Conservation (phyloP, 2,329 filamentous ascomycete species). For the Colletotrichum liriopes region DNA sequence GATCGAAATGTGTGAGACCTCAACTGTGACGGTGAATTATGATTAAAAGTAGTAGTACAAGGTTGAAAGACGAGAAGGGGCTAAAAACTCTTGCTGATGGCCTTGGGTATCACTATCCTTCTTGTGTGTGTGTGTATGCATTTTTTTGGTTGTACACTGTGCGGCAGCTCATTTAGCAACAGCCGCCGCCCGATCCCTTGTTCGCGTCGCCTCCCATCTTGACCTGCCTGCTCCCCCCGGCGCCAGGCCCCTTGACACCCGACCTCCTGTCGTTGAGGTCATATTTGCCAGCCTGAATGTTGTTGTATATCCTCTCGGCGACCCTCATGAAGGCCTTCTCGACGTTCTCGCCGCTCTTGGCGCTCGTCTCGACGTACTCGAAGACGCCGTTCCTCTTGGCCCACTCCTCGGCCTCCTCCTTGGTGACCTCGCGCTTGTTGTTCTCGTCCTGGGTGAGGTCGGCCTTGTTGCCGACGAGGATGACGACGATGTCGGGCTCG, state of each 20-base stretch:
- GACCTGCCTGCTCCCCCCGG: constrained; percentile 64
- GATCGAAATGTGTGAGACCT: not conserved
- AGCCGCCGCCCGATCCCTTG: constrained; percentile 60
- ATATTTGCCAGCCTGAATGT: constrained; percentile 95
- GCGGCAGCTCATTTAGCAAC: constrained; percentile 59
- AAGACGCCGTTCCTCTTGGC: constrained; percentile 87
- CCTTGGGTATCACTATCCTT: constrained; percentile 43
- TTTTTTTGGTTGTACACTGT: not conserved
- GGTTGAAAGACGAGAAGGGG: constrained; percentile 19
- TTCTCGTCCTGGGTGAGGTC: constrained; percentile 75
- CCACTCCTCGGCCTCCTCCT: constrained; percentile 91
- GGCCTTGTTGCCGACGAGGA: constrained; percentile 95
- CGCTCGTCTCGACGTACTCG: constrained; percentile 95
- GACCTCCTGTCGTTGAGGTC: constrained; percentile 94
- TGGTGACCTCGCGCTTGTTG: constrained; percentile 84
- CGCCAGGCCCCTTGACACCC: constrained; percentile 84
- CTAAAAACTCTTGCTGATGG: constrained; percentile 34
- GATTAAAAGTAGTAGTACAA: constrained; percentile 39
- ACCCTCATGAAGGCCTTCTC: constrained; percentile 95
- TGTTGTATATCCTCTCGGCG: constrained; percentile 95
- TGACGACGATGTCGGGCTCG: constrained; percentile 94
- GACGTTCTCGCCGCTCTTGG: constrained; percentile 95
- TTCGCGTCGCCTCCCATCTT: constrained; percentile 59
- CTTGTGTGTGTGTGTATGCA: constrained; percentile 17
- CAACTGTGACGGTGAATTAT: constrained; percentile 28